Evolutionary conservation across 345 rosid species (phyloP).

Genomic region (Populus simonii): DNA sequence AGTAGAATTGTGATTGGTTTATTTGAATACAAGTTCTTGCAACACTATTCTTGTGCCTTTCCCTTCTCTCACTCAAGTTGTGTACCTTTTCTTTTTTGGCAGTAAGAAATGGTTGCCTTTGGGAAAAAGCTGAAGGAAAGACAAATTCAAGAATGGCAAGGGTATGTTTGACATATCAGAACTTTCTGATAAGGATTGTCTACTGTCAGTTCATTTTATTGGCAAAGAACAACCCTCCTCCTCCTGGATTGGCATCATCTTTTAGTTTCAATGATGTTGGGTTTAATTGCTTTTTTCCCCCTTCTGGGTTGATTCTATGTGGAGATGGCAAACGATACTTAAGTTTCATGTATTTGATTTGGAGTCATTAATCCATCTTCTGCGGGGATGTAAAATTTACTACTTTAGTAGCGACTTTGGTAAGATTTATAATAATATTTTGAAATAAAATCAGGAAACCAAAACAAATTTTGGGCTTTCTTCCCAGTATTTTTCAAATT

Average conservation of each 20-base stretch:
- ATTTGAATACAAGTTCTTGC: neutral
- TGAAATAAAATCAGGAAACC: neutral
- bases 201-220: neutral
- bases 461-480: neutral
- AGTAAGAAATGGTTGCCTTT: constrained; percentile 76
- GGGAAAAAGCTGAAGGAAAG: constrained; percentile 86
- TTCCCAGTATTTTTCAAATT: neutral
- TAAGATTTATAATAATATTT: neutral
- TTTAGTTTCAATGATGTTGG: neutral
- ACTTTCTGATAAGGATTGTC: neutral
- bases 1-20: neutral
- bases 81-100: neutral
- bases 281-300: neutral
- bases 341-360: neutral
- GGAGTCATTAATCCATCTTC: neutral
- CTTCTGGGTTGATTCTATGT: neutral
- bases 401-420: neutral
- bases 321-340: neutral
- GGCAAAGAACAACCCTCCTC: neutral
- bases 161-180: constrained; percentile 39
- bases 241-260: neutral
- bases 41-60: constrained; percentile 10
- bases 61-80: neutral
- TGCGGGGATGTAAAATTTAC: neutral
- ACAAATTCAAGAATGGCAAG: constrained; percentile 84